Base-by-base conservation (phyloP, 2,329 filamentous ascomycete genomes). In the Pyrenophora graminea region DNA sequence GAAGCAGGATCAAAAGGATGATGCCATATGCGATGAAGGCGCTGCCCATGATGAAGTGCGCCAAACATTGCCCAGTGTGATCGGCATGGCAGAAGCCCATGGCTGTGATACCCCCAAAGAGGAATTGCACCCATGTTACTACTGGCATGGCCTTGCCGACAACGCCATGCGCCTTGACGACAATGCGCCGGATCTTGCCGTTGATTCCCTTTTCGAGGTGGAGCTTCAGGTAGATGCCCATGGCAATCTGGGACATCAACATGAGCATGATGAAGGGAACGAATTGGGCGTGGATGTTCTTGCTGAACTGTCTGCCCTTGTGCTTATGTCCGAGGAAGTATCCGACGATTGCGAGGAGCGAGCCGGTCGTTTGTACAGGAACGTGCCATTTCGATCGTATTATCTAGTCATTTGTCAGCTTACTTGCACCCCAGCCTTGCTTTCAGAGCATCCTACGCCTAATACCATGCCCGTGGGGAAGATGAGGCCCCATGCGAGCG, bases 11-110 rank as follows among this genome's bases (percentile, higher is more conserved):
- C 2, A 90, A 92, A 59, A 99, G 81, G 32, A 96, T 72, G 47
- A 97, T 88, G 23, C 90, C 94, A 67, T 99, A 99, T 25, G 83
- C 94, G 62, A 99, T 93, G 71, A 99, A 99, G 1, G 93, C 92
- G 61, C 89, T 88, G 38, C 94, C 94, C 94, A 99, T 99, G 74
- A 97, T 99, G 74, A 97, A 99, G 74, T 99, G 94, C 1, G 94
- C 94, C 36, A 90, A 77, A 74, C 94, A 99, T 74, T 99, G 94
- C 27, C 92, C 93, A 1, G 91, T 73, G 69, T 99, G 93, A 51
- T 97, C 92, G 46, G 82, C 91, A 61, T 91, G 89, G 73, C 94
- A 99, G 79, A 96, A 97, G 18, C 94, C 94, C 48, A 96, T 80
- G 3, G 89, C 82, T 0, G 93, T 93, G 67, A 99, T 97, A 33